Evolutionary conservation across 1,284 basidiomycete genomes (phyloP).

Genomic region (Sanghuangporus baumii): DNA sequence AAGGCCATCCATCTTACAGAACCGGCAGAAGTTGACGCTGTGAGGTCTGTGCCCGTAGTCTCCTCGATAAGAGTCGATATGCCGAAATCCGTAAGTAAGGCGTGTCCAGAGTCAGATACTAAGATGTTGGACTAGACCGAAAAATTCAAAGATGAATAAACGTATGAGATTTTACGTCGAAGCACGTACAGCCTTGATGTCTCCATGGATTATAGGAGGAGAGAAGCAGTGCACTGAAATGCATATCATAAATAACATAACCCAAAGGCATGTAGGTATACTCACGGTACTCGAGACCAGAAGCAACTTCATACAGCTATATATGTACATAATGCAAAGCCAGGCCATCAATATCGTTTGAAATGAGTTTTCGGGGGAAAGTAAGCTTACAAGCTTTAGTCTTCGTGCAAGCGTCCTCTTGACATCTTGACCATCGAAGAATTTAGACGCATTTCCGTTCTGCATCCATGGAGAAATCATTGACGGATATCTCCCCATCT

Average conservation of each 20-base stretch:
- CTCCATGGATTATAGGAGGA: constrained; percentile 15
- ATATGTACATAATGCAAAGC: background rate
- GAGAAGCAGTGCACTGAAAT: constrained; percentile 15
- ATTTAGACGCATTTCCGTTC: constrained; percentile 16
- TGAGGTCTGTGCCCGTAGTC: constrained; percentile 2
- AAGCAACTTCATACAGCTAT: constrained; percentile 16
- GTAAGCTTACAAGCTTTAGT: constrained; percentile 10
- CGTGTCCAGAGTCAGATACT: constrained; percentile 12
- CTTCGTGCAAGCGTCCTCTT: background rate
- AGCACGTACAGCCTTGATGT: constrained; percentile 14
- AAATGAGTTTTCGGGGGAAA: background rate
- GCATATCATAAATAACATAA: background rate
- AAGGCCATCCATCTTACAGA: constrained; percentile 18
- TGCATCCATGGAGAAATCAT: constrained; percentile 16
- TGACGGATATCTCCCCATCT: constrained; percentile 13
- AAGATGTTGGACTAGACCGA: constrained; percentile 14
- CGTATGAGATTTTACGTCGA: background rate
- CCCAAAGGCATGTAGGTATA: background rate
- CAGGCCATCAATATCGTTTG: background rate
- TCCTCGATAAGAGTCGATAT: constrained; percentile 16
- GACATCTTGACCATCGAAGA: constrained; percentile 8
- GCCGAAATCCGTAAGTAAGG: constrained; percentile 16
- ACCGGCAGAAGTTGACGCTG: constrained; percentile 12
- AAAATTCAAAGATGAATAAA: background rate
- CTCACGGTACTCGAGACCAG: constrained; percentile 14